Conservation (phyloP, 2,329 filamentous ascomycete genomes). For the Monosporascus sp. region DNA sequence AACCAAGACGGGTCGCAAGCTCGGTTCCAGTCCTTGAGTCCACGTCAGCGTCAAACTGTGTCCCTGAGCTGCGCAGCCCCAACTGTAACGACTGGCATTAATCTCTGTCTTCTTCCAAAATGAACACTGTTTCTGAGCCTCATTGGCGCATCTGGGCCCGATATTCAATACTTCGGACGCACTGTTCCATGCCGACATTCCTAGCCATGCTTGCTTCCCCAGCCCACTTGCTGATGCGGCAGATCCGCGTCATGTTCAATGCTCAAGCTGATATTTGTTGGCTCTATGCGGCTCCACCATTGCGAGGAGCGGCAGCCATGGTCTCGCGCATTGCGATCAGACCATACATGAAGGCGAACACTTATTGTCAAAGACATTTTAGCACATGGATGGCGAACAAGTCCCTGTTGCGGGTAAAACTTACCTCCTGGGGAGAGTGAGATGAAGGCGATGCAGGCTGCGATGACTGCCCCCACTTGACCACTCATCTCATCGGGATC, state of each 20-base stretch:
- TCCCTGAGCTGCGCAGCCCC: background rate
- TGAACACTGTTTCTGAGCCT: too few relatives aligned
- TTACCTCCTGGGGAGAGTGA: slow-evolving; percentile 38
- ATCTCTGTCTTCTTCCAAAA: too few relatives aligned
- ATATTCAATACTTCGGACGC: background rate
- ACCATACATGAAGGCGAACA: slow-evolving; percentile 44
- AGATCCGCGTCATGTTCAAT: background rate
- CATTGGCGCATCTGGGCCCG: background rate
- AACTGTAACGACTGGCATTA: background rate
- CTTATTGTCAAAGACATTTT: slow-evolving; percentile 20
- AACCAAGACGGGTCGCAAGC: background rate
- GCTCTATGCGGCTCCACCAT: background rate
- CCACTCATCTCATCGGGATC: slow-evolving; percentile 37
- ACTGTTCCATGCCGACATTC: background rate
- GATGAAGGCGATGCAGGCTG: slow-evolving; percentile 40
- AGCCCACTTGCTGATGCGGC: background rate
- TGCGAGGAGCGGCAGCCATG: background rate
- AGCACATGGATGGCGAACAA: background rate
- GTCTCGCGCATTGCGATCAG: slow-evolving; percentile 44
- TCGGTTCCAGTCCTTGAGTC: background rate
- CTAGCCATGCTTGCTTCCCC: background rate
- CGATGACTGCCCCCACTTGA: slow-evolving; percentile 36
- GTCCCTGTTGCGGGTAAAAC: slow-evolving; percentile 14
- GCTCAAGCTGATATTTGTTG: background rate
- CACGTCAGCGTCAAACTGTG: background rate